Evolutionary conservation across 2,329 filamentous ascomycete species (phyloP).

Genomic region (Rutstroemia sp.): DNA sequence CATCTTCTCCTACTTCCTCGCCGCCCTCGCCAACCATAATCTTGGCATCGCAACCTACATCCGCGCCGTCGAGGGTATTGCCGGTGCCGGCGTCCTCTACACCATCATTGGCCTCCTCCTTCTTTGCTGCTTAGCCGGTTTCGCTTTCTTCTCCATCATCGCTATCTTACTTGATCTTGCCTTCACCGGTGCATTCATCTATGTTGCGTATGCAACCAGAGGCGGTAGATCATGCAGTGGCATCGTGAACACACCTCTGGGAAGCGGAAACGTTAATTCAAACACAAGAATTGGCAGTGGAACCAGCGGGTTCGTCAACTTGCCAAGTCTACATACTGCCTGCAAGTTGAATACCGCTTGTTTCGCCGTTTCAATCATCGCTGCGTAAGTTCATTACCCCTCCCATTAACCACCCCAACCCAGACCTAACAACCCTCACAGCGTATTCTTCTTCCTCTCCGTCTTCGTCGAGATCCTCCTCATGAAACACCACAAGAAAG

Average conservation of each 20-base stretch:
- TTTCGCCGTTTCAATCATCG: conserved; percentile 72
- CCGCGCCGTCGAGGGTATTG: conserved; percentile 70
- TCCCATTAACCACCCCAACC: background rate
- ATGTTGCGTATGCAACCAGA: conserved; percentile 69
- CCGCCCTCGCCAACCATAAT: conserved; percentile 59
- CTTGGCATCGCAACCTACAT: conserved; percentile 55
- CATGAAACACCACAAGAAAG: conserved; percentile 63
- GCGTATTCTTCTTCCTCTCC: conserved; percentile 68
- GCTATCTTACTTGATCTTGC: conserved; percentile 69
- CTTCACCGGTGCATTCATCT: conserved; percentile 73
- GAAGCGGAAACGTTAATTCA: conserved; percentile 48
- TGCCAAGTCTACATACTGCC: conserved; percentile 45
- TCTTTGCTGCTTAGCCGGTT: conserved; percentile 72
- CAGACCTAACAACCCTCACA: conserved; percentile 26
- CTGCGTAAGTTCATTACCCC: conserved; percentile 47
- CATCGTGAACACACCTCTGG: conserved; percentile 60
- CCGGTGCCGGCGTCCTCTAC: conserved; percentile 69
- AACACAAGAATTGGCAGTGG: conserved; percentile 39
- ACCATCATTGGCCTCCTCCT: conserved; percentile 63
- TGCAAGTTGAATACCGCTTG: conserved; percentile 71
- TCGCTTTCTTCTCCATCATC: conserved; percentile 63
- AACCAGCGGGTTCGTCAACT: conserved; percentile 34
- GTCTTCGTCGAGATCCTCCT: conserved; percentile 62
- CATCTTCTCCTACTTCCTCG: conserved; percentile 80
- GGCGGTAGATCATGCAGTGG: conserved; percentile 62